Percentiles rank a stretch among this genome's conserved stretches.
These are phyloP conservation scores for Cordia subcordata DNA, from an alignment of 257 asterid species.

Conservation along the genomic window DNA sequence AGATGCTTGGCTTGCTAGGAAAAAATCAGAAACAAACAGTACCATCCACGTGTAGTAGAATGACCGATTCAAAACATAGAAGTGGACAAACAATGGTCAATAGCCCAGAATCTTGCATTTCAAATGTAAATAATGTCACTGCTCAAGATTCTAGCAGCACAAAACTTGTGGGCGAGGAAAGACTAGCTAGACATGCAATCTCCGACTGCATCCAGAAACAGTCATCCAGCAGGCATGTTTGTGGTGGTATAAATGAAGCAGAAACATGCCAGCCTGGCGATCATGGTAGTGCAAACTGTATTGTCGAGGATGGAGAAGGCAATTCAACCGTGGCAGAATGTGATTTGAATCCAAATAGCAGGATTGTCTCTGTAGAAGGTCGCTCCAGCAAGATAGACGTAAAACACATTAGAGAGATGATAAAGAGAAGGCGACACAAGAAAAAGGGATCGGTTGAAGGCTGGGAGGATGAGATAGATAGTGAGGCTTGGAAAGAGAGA, in stretches of 20 bases:
- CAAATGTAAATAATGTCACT: conserved; percentile 24
- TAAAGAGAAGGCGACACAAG: conserved; percentile 28
- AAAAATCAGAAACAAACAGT: conserved; percentile 24
- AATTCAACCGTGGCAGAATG: conserved; percentile 26
- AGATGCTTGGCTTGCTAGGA: conserved; percentile 39
- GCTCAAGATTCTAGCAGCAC: conserved; percentile 23
- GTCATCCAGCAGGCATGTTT: neutral
- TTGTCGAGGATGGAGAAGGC: conserved; percentile 38
- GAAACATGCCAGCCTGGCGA: conserved; percentile 30
- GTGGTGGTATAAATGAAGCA: conserved; percentile 12
- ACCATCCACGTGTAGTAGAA: conserved; percentile 16
- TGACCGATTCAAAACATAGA: conserved; percentile 12
- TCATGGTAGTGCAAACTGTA: conserved; percentile 36
- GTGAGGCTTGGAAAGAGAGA: conserved; percentile 52
- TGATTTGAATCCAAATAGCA: conserved; percentile 17
- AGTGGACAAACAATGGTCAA: conserved; percentile 21
- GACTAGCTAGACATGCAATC: conserved; percentile 3
- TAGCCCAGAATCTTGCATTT: conserved; percentile 35
- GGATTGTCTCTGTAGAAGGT: conserved; percentile 20
- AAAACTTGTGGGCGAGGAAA: conserved; percentile 12
- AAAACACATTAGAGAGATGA: conserved; percentile 36
- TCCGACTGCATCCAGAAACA: conserved; percentile 21
- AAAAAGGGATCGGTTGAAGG: conserved; percentile 10
- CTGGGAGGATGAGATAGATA: conserved; percentile 23
- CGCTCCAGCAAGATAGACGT: conserved; percentile 27